phyloP scores from a whole-genome alignment of 2,329 filamentous ascomycete species.

The Neonectria magnoliae region DNA sequence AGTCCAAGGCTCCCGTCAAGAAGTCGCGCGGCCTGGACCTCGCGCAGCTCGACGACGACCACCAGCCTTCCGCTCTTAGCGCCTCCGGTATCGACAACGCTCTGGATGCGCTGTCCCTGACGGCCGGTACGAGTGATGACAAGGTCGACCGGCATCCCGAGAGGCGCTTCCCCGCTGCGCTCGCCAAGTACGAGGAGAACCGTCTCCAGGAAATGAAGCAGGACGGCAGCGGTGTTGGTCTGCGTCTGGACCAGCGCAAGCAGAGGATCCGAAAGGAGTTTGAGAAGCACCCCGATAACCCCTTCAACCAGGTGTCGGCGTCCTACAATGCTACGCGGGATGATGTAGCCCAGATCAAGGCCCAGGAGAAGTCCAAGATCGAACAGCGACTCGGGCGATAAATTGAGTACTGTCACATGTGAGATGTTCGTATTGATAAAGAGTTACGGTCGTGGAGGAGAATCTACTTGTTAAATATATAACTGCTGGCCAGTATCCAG shows the following conservation, averaged over 20 bases:
- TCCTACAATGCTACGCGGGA: conserved; percentile 81
- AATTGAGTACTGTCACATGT: conserved; percentile 9
- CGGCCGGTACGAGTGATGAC: conserved; percentile 61
- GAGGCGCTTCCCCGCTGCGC: conserved; percentile 86
- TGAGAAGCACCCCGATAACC: conserved; percentile 93
- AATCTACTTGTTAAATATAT: conserved; percentile 33
- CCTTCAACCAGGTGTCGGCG: conserved; percentile 86
- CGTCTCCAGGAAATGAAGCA: conserved; percentile 85
- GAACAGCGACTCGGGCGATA: conserved; percentile 71
- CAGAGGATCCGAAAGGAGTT: conserved; percentile 91
- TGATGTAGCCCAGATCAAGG: conserved; percentile 74
- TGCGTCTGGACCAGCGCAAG: conserved; percentile 85
- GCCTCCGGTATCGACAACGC: conserved; percentile 93
- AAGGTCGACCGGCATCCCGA: conserved; percentile 92
- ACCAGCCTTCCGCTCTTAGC: conserved; percentile 70
- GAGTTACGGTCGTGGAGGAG: conserved; percentile 24
- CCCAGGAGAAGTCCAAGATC: conserved; percentile 76
- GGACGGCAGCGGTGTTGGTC: conserved; percentile 76
- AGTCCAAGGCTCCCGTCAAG: conserved; percentile 73
- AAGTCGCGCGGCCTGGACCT: conserved; percentile 79
- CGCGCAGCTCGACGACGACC: conserved; percentile 74
- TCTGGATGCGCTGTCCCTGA: conserved; percentile 82
- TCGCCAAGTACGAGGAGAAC: conserved; percentile 82
- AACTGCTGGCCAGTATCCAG: conserved; percentile 29
- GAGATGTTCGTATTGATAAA: conserved; percentile 8